phyloP scores from a whole-genome alignment of 176 grass and related monocot species.

The Aegilops speltoides region DNA sequence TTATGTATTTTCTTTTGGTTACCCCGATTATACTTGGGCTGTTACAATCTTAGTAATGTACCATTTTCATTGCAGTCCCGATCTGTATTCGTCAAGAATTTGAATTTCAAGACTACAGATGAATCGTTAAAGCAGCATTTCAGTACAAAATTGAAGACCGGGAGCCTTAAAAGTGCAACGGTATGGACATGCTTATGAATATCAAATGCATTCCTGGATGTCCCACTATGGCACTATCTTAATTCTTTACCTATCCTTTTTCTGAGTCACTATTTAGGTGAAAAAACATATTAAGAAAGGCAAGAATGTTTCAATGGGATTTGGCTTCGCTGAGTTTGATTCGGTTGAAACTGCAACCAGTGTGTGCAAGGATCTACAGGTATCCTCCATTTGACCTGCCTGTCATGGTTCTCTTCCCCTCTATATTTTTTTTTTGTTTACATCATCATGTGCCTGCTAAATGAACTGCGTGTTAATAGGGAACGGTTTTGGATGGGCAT shows the following conservation, averaged over 20 bases:
- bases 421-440: constrained; percentile 6
- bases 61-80: constrained; percentile 66
- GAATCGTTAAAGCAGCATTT: constrained; percentile 84
- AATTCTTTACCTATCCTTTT: constrained; percentile 20
- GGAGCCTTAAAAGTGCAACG: constrained; percentile 82
- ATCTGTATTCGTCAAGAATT: constrained; percentile 92
- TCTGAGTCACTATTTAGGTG: constrained; percentile 45
- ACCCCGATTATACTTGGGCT: constrained; percentile 19
- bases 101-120: constrained; percentile 92
- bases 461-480: constrained; percentile 40
- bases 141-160: constrained; percentile 66
- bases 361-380: constrained; percentile 94
- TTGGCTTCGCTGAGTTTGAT: constrained; percentile 96
- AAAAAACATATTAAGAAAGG: constrained; percentile 89
- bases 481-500: constrained; percentile 92
- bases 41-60: constrained; percentile 24
- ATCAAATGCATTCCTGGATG: background rate
- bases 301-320: constrained; percentile 95
- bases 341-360: constrained; percentile 79
- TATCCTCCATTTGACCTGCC: constrained; percentile 1
- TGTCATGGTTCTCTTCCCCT: background rate
- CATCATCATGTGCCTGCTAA: constrained; percentile 9
- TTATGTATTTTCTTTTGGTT: constrained; percentile 17
- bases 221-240: constrained; percentile 31
- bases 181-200: constrained; percentile 42